These are phyloP conservation scores for Suillus luteus DNA, from an alignment of 768 basidiomycete genomes.

Conservation along the genomic window DNA sequence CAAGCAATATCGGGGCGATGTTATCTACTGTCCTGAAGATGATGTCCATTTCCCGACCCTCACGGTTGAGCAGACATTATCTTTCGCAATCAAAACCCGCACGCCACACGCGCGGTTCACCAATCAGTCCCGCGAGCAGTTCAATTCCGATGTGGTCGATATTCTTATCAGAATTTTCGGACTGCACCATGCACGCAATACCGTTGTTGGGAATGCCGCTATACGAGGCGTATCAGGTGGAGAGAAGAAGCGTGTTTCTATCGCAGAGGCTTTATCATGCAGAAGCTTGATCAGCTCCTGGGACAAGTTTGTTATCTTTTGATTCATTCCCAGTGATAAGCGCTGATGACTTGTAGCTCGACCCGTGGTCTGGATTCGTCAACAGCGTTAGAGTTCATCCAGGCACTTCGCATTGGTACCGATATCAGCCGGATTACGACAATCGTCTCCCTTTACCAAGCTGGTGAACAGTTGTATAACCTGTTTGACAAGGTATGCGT, in stretches of 20 bases:
- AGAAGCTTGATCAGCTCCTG: conserved; percentile 2
- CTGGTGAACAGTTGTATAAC: conserved; percentile 75
- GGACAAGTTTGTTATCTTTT: neutral
- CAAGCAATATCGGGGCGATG: conserved; percentile 74
- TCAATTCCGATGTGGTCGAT: conserved; percentile 56
- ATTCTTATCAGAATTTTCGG: conserved; percentile 79
- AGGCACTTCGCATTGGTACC: conserved; percentile 77
- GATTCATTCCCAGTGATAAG: neutral
- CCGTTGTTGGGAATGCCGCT: conserved; percentile 85
- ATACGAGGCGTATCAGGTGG: conserved; percentile 82
- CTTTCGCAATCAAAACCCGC: conserved; percentile 59
- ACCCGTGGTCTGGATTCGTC: conserved; percentile 84
- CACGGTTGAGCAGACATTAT: conserved; percentile 75
- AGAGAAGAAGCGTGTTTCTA: conserved; percentile 78
- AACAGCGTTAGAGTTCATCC: conserved; percentile 85
- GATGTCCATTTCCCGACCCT: conserved; percentile 86
- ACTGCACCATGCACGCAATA: conserved; percentile 75
- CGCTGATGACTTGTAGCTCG: conserved; percentile 31
- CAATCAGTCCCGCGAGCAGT: conserved; percentile 61
- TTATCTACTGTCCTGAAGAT: conserved; percentile 81
- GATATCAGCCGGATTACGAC: conserved; percentile 81
- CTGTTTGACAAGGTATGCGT: conserved; percentile 89
- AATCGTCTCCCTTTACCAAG: conserved; percentile 75
- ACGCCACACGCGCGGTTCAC: conserved; percentile 66
- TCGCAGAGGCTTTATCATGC: conserved; percentile 64